Evolutionary conservation across 2,329 filamentous ascomycete genomes (phyloP).

Genomic region (Fusarium subglutinans): DNA sequence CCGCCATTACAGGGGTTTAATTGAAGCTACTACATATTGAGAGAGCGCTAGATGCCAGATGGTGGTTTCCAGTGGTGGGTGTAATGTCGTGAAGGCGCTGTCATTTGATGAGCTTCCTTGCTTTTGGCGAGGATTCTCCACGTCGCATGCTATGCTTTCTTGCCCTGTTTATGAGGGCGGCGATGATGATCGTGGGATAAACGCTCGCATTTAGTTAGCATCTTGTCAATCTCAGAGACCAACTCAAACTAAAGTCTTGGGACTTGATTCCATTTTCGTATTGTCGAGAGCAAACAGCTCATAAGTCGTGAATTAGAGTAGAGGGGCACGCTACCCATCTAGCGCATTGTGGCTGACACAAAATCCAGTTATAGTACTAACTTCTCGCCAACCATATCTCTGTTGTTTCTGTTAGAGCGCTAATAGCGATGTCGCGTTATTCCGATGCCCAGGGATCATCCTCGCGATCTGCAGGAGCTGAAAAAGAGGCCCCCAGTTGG

Average conservation of each 20-base stretch:
- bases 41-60: neutral
- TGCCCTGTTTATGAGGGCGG: neutral
- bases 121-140: neutral
- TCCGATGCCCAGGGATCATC: slow-evolving; percentile 1
- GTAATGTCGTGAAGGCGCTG: neutral
- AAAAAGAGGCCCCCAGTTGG: slow-evolving; percentile 10
- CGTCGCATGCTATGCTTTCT: neutral
- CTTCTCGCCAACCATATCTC: accelerated
- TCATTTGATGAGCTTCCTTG: neutral
- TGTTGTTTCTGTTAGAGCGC: accelerated
- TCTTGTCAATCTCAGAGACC: neutral
- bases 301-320: slow-evolving; percentile 18
- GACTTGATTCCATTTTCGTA: neutral
- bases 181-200: neutral
- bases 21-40: slow-evolving; percentile 4
- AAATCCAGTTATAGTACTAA: neutral
- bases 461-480: slow-evolving; percentile 24
- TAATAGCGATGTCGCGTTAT: neutral
- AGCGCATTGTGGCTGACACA: slow-evolving; percentile 22
- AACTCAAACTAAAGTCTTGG: neutral
- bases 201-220: neutral
- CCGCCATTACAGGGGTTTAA: slow-evolving; percentile 13
- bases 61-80: neutral
- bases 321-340: slow-evolving; percentile 12
- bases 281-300: neutral